These are phyloP conservation scores for Erucastrum elatum DNA, from an alignment of 345 rosid species.

Conservation along the genomic window DNA sequence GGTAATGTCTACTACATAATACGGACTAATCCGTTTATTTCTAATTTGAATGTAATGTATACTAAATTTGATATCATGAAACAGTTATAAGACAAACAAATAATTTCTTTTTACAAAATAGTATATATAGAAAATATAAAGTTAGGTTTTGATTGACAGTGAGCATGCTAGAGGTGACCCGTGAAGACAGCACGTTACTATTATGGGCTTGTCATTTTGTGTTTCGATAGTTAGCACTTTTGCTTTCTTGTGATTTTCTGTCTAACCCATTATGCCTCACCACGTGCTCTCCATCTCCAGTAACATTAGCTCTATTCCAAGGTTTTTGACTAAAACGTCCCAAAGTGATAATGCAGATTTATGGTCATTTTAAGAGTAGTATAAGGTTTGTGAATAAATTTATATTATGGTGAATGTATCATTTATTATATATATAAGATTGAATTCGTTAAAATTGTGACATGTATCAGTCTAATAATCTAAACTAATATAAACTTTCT, in stretches of 20 bases:
- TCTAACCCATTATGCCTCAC: slow-evolving; percentile 20
- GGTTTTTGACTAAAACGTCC: neutral
- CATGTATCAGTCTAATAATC: neutral
- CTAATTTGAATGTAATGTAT: neutral
- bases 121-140: neutral
- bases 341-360: neutral
- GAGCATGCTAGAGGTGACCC: slow-evolving; percentile 34
- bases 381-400: neutral
- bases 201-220: slow-evolving; percentile 34
- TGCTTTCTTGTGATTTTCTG: slow-evolving; percentile 40
- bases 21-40: neutral
- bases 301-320: neutral
- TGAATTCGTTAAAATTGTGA: neutral
- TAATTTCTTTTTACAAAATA: neutral
- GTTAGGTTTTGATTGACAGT: slow-evolving; percentile 22
- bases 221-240: slow-evolving; percentile 27
- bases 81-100: neutral
- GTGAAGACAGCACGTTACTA: slow-evolving; percentile 38
- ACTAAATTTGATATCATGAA: neutral
- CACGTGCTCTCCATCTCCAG: slow-evolving; percentile 37
- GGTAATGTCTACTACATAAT: neutral
- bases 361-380: neutral
- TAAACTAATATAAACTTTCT: neutral
- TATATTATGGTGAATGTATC: neutral
- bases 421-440: too few relatives aligned